Evolutionary conservation across 2,329 filamentous ascomycete genomes (phyloP), one percentile per base, ranked within the genome.

Genomic region (Botryotinia globosa): DNA sequence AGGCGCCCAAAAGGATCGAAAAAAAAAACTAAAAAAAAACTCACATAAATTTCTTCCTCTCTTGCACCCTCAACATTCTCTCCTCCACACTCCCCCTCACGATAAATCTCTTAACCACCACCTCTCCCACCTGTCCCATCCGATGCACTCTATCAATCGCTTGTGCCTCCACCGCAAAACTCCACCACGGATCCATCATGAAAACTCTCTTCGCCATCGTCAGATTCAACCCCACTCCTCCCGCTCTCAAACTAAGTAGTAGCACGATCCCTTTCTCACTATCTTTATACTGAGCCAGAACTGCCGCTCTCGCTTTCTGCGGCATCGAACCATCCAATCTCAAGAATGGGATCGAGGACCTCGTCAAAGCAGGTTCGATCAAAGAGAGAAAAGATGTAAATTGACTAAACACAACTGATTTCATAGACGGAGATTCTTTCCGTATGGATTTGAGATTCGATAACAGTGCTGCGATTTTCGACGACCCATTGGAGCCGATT

Each of bases 131-230:
- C 82, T 99, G 96, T 0, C 96, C 96, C 93, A 99, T 98, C 14
- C 96, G 90, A 84, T 99, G 96, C 48, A 99, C 94, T 1, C 96
- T 93, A 83, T 99, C 96, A 79, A 99, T 98, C 14, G 96, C 96
- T 82, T 99, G 96, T 8, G 94, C 94, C 83, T 99, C 96, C 20
- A 98, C 91, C 0, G 96, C 94, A 82, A 95, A 99, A 80, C 93
- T 97, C 96, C 96, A 99, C 96, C 96, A 99, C 0, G 96, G 96
- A 82, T 99, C 96, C 96, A 99, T 98, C 92, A 99, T 97, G 84
- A 92, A 99, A 8, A 99, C 97, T 71, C 93, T 86, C 75, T 91
- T 93, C 9, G 96, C 96, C 76, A 90, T 91, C 0, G 95, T 98
- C 74, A 99, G 83, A 80, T 99, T 99, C 61, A 99, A 85, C 0